Evolutionary conservation across 257 asterid species (phyloP), one percentile per base, ranked within the genome.

Genomic region (Gynochthodes officinalis): DNA sequence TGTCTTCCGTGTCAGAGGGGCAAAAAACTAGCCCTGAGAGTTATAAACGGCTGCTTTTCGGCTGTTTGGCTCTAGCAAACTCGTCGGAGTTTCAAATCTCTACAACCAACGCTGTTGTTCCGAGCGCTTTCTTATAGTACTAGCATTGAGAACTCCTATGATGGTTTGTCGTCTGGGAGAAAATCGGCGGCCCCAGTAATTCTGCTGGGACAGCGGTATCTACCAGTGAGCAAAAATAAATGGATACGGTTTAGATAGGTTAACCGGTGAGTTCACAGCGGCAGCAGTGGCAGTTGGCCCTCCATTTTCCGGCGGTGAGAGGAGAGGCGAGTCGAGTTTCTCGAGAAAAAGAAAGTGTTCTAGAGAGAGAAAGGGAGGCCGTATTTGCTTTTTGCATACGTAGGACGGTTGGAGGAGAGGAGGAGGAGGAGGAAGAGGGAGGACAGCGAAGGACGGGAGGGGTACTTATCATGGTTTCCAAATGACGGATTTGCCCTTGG

Each of bases 391-490:
- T 42, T 42, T 8, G 46, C 40, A 37, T 37, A 6, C 40, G 2
- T 37, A 37, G 60, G 73, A 70, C 70, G n/a, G n/a, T n/a, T n/a
- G n/a, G n/a, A n/a, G n/a, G 79, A 72, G 75, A 70, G 80, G 75
- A 79, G 79, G 55, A 59, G 49, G 48, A 69, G 67, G 40, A 76
- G 79, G 54, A 81, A 43, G 88, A 67, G 88, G 49, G 88, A 67
- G 88, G 91, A 86, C 77, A 83, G 88, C 84, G 88, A 84, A 81
- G 54, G 62, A 7, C n/a, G n/a, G 48, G 82, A 55, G 50, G 71
- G 78, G 63, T 80, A 84, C 82, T 81, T 83, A 86, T 87, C 86
- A 1, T 52, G 7, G 5, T 1, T 0, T 0, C 0, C 0, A 15
- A 86, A 78, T 72, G 85, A 88, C 93, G 53, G 35, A 58, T 69